Base-by-base conservation (phyloP, 2,329 filamentous ascomycete species). In the Acrocalymma vagum region DNA sequence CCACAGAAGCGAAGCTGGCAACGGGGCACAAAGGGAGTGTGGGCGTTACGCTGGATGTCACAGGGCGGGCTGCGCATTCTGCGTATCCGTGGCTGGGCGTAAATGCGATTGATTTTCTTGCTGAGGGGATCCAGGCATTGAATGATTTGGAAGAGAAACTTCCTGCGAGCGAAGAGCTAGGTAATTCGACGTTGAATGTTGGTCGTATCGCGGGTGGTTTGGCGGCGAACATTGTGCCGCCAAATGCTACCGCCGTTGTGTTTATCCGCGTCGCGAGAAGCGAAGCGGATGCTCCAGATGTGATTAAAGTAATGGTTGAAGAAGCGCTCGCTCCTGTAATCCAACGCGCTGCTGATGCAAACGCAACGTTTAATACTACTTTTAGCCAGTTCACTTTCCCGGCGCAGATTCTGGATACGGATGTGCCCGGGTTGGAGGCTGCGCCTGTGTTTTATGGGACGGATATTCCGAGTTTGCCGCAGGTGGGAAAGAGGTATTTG, bases 51-150 rank as follows among this genome's bases (percentile, higher is more conserved):
- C 61, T 96, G 45, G 72, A 74, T 10, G 87, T 87, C 0, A 78
- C 78, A 21, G 93, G 93, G 14, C 84, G 84, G 48, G 87, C 85
- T 0, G 89, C 88, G 1, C 93, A 97, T 71, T 91, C 86, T 10
- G 93, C 91, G 3, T 96, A 97, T 65, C 93, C 93, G 0, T 90
- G 87, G 83, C 78, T 95, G 6, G 92, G 91, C 3, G 82, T 85
- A 60, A 93, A 85, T 51, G 93, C 93, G 3, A 91, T 90, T 62
- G 87, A 90, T 46, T 78, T 90, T 42, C 77, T 96, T 45, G 77
- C 94, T 25, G 81, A 84, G 7, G 88, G 85, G 0, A 73, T 96
- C 18, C 75, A 80, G 29, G 74, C 90, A 35, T 76, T 83, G 9
- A 74, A 89, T 1, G 69, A 76, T n/a, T 42, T 61, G 3, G 54